Base-by-base conservation (phyloP, 306 rosid species). In the Hippophae tibetana region DNA sequence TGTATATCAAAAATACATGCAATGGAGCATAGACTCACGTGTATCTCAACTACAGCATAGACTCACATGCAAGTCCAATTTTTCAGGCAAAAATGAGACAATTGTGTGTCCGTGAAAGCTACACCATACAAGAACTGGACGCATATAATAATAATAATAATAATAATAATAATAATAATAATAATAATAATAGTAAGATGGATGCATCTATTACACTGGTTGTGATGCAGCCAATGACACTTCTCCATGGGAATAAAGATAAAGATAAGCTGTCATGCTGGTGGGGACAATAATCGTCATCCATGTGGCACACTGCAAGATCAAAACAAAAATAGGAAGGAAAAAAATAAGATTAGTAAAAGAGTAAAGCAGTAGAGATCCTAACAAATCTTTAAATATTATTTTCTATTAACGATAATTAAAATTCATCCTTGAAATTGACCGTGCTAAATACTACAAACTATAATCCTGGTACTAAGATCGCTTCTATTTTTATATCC, bases 121-220 rank as follows among this genome's bases (percentile, higher is more conserved):
- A 7, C 43, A 6, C 27, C 56, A 6, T 12, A 14, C 53, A 49
- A 5, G 53, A 49, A 49, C 53, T 11, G 14, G 14, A 49, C 6
- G 3, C 14, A 49, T 13, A 48, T 12, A 48, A 11, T 48, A 11
- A 64, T 43, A 18, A 43, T 43, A 67, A 61, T 48, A 56, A 52
- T 64, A 64, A 64, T 77, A 72, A 4, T 8, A 18, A 43, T 43
- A 67, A 61, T 48, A 56, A 48, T 12, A 48, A 11, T 48, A 11
- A 64, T 43, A 67, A 61, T 48, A 56, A 52, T 64, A 64, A 64
- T 77, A 72, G 8, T 8, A 18, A 43, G 57, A 76, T 76, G 86
- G 96, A 86, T 77, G 90, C 95, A 69, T 88, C 95, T 93, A 93
- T 93, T 93, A 88, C 99, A 93, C 99, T 79, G 99, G 99, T 93